phyloP scores from a whole-genome alignment of 345 rosid species.

The Viola odorata region DNA sequence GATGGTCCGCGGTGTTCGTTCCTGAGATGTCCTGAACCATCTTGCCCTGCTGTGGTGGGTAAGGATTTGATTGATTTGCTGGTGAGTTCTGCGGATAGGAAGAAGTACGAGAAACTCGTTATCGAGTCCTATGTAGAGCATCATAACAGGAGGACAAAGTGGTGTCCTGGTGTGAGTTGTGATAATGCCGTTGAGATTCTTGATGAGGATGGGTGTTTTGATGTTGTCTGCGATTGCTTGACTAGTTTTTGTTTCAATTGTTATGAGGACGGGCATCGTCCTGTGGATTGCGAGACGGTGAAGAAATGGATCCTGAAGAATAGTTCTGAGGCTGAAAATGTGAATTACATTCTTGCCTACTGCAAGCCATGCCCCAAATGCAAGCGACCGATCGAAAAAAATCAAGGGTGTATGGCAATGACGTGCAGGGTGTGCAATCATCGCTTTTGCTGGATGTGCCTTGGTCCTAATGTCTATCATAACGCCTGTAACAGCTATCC shows the following conservation, averaged over 20 bases:
- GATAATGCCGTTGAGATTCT: slow-evolving; percentile 20
- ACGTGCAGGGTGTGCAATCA: slow-evolving; percentile 18
- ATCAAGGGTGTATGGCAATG: slow-evolving; percentile 32
- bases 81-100: slow-evolving; percentile 9
- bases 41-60: slow-evolving; percentile 18
- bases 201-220: slow-evolving; percentile 22
- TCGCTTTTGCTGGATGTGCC: slow-evolving; percentile 37
- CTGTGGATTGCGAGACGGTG: slow-evolving; percentile 76
- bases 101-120: slow-evolving; percentile 17
- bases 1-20: slow-evolving; percentile 30
- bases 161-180: slow-evolving; percentile 36
- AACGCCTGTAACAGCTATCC: no score
- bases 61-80: slow-evolving; percentile 16
- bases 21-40: slow-evolving; percentile 28
- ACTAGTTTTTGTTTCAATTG: slow-evolving; percentile 86
- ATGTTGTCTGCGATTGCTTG: no score
- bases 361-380: slow-evolving; percentile 95
- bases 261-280: slow-evolving; percentile 89
- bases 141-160: slow-evolving; percentile 24
- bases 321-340: slow-evolving; percentile 73
- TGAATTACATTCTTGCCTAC: slow-evolving; percentile 90
- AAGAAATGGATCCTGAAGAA: slow-evolving; percentile 71
- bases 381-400: slow-evolving; percentile 61
- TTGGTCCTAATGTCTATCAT: no score
- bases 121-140: no score